Percentiles rank a stretch among this genome's conserved stretches.
Conservation (phyloP, 2,329 filamentous ascomycete genomes). For the Trichoderma sp. region DNA sequence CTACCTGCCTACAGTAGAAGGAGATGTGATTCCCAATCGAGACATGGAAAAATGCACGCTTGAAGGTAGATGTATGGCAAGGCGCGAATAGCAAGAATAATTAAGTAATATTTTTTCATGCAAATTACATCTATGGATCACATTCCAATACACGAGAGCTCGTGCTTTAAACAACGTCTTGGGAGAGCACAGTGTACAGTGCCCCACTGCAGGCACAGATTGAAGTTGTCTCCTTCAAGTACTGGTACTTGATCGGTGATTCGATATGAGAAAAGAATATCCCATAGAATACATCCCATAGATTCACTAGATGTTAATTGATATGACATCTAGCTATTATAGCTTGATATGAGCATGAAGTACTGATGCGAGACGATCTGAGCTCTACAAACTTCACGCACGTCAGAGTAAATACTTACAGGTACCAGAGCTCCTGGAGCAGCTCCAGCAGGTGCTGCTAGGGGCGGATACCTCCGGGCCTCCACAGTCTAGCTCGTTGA, state of each 20-base stretch:
- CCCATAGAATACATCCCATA: neutral
- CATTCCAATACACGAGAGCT: neutral
- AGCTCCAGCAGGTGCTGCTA: neutral
- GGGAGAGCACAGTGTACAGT: slow-evolving; percentile 5
- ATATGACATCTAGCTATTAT: neutral
- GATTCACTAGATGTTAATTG: neutral
- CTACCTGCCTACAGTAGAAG: neutral
- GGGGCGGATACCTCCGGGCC: neutral
- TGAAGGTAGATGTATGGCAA: neutral
- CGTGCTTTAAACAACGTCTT: neutral
- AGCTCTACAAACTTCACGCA: neutral
- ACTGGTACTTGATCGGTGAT: neutral
- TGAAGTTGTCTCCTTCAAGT: neutral
- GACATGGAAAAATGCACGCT: too few relatives aligned
- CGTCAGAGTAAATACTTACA: neutral
- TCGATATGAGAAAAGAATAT: neutral
- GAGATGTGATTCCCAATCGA: neutral
- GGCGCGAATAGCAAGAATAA: neutral
- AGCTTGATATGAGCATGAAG: neutral
- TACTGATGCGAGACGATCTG: neutral
- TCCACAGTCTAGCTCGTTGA: slow-evolving; percentile 6
- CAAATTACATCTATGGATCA: neutral
- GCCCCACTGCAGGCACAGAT: neutral
- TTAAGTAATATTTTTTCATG: neutral
- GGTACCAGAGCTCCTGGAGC: neutral